These are phyloP conservation scores for Suillus paluster DNA, from an alignment of 768 basidiomycete genomes.

Conservation along the genomic window DNA sequence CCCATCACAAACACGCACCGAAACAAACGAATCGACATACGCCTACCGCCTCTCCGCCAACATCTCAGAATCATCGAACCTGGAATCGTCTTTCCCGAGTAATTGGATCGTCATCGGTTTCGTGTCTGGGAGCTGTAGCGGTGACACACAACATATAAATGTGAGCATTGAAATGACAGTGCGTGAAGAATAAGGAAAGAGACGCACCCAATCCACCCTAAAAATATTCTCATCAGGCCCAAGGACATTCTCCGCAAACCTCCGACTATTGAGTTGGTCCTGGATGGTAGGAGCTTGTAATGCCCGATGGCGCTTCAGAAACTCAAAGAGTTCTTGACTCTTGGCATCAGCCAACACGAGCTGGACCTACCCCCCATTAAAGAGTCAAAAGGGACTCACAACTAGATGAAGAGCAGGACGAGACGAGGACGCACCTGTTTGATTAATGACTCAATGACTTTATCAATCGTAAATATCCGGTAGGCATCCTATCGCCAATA, in stretches of 20 bases:
- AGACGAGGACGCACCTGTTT: conserved; percentile 67
- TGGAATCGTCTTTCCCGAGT: conserved; percentile 79
- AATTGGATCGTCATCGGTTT: conserved; percentile 75
- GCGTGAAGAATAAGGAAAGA: background rate
- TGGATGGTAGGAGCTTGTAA: conserved; percentile 64
- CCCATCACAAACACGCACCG: conserved; percentile 43
- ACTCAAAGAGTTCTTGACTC: conserved; percentile 73
- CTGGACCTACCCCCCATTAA: conserved; percentile 51
- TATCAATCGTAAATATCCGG: conserved; percentile 93
- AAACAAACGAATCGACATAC: conserved; percentile 78
- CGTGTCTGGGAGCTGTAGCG: conserved; percentile 59
- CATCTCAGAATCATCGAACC: conserved; percentile 75
- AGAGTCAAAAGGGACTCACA: background rate
- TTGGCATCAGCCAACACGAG: conserved; percentile 65
- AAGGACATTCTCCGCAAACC: conserved; percentile 68
- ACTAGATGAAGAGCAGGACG: conserved; percentile 1
- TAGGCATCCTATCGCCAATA: conserved; percentile 57
- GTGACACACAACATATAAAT: no score
- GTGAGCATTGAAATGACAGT: background rate
- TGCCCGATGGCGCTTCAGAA: conserved; percentile 69
- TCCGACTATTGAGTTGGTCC: conserved; percentile 70
- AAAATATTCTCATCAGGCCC: conserved; percentile 82
- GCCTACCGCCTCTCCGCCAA: conserved; percentile 78
- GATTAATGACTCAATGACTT: conserved; percentile 84
- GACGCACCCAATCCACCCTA: conserved; percentile 77